Evolutionary conservation across 371 early-diverging fungal genomes (phyloP).

Genomic region (Actinomortierella ambigua): DNA sequence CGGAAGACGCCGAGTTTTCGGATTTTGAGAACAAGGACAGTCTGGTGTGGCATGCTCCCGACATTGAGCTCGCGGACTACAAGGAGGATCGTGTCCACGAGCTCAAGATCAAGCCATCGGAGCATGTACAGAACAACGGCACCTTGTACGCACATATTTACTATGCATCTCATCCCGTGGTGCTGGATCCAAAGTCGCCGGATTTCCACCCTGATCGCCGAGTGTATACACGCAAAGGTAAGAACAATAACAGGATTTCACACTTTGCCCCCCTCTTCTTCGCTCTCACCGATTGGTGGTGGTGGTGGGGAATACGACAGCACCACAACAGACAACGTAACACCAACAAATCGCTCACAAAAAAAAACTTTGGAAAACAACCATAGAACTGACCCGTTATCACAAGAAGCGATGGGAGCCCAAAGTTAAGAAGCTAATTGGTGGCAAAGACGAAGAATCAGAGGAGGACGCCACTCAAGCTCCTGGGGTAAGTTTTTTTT

Average conservation of each 20-base stretch:
- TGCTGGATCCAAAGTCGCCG: conserved; percentile 55
- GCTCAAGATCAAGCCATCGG: conserved; percentile 51
- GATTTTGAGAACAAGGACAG: conserved; percentile 49
- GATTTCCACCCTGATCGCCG: conserved; percentile 26
- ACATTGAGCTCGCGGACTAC: conserved; percentile 64
- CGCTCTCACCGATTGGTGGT: background rate
- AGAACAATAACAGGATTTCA: background rate
- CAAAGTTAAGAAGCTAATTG: conserved; percentile 75
- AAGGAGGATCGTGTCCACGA: conserved; percentile 52
- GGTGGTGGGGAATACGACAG: background rate
- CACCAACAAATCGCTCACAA: background rate
- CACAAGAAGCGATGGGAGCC: conserved; percentile 60
- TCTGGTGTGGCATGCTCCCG: conserved; percentile 62
- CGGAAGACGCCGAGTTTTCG: conserved; percentile 57
- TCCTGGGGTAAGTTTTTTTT: background rate
- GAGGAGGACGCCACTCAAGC: conserved; percentile 23
- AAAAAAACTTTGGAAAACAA: background rate
- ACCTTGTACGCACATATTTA: conserved; percentile 85
- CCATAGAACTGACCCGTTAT: conserved; percentile 67
- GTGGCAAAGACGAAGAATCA: conserved; percentile 49
- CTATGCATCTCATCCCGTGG: conserved; percentile 55
- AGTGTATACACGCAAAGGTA: conserved; percentile 40
- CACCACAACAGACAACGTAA: background rate
- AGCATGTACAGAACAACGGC: conserved; percentile 80
- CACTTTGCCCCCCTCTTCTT: background rate